These are phyloP conservation scores for Colletotrichum kahawae DNA, from an alignment of 2,329 filamentous ascomycete species.

Conservation along the genomic window DNA sequence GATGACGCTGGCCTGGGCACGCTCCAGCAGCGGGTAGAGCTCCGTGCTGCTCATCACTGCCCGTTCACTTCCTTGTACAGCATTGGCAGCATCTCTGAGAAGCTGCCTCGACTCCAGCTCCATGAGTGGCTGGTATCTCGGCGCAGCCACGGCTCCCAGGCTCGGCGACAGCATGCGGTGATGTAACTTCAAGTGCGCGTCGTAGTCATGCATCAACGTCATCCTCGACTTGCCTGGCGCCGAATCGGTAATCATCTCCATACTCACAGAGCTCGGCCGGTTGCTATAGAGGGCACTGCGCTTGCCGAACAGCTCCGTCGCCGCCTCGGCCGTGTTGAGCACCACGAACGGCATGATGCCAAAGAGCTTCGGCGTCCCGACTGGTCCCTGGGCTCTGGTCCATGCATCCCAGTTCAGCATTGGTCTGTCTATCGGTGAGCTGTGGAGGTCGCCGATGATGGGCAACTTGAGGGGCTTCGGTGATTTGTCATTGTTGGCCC, in stretches of 20 bases:
- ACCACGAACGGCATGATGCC: conserved; percentile 25
- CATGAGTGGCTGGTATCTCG: conserved; percentile 44
- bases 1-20: conserved; percentile 40
- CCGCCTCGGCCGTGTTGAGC: conserved; percentile 24
- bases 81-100: conserved; percentile 42
- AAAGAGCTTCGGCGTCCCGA: conserved; percentile 24
- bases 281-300: conserved; percentile 27
- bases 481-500: neutral
- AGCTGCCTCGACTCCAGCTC: conserved; percentile 51
- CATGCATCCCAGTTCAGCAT: conserved; percentile 26
- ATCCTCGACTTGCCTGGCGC: conserved; percentile 22
- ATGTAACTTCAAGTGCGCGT: conserved; percentile 40
- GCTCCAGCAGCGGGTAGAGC: conserved; percentile 36
- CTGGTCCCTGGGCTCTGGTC: conserved; percentile 16
- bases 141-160: conserved; percentile 31
- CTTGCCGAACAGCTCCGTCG: conserved; percentile 24
- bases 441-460: conserved; percentile 25
- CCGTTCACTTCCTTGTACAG: neutral
- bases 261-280: conserved; percentile 23
- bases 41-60: conserved; percentile 20
- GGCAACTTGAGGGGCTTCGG: conserved; percentile 20
- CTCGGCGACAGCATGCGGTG: conserved; percentile 42
- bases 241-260: conserved; percentile 29
- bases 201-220: conserved; percentile 36
- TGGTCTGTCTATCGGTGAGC: conserved; percentile 23